Conservation (phyloP, 73 alveolate genomes). For the Tetrahymena elliotti region DNA sequence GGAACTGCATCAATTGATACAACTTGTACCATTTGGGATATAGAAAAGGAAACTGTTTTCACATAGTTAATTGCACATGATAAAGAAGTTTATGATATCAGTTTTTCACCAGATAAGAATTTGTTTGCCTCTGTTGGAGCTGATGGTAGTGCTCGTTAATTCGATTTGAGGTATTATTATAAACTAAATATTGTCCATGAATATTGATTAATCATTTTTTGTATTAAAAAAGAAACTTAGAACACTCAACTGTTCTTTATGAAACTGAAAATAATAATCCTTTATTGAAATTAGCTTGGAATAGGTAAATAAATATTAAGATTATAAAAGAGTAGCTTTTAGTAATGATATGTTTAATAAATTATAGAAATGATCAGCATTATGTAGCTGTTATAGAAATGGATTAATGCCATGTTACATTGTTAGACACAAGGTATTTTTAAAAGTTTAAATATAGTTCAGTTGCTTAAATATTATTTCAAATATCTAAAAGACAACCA, state of each 20-base stretch:
- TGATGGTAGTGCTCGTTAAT: slow-evolving; percentile 95
- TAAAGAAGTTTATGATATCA: slow-evolving; percentile 97
- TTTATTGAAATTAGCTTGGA: slow-evolving; percentile 88
- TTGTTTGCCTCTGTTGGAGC: slow-evolving; percentile 98
- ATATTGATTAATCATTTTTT: not conserved
- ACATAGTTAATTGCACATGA: slow-evolving; percentile 99
- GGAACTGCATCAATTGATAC: slow-evolving; percentile 97
- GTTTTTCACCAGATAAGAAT: slow-evolving; percentile 80
- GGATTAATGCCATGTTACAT: slow-evolving; percentile 73
- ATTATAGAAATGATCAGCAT: slow-evolving; percentile 59
- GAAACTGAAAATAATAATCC: slow-evolving; percentile 80
- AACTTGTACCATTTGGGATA: slow-evolving; percentile 98
- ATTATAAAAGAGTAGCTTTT: not conserved
- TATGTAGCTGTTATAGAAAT: slow-evolving; percentile 90
- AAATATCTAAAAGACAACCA: slow-evolving; percentile 76
- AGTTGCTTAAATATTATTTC: not conserved
- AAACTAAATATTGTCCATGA: not conserved
- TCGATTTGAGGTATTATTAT: slow-evolving; percentile 78
- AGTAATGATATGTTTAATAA: not conserved
- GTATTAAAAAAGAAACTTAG: slow-evolving; percentile 59
- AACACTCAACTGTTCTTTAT: slow-evolving; percentile 93
- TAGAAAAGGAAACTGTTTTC: slow-evolving; percentile 79
- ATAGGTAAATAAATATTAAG: not conserved
- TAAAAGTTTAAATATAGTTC: not conserved
- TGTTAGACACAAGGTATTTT: slow-evolving; percentile 65